These are phyloP conservation scores for Herpetomonas samuelpessoai DNA, from an alignment of 208 protist genomes.

Conservation along the genomic window DNA sequence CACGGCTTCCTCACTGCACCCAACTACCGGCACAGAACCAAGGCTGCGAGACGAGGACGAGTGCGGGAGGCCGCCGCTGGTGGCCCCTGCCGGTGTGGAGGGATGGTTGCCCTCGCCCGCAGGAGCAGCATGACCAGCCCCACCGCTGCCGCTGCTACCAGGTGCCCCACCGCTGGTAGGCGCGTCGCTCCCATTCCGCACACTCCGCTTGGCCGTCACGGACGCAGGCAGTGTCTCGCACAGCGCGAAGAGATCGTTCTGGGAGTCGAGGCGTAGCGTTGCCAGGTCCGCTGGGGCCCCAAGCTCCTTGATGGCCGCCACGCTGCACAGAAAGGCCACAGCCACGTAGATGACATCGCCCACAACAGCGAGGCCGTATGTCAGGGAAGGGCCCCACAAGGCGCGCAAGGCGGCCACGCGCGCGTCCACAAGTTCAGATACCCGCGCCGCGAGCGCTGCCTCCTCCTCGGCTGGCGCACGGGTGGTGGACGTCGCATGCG, in stretches of 20 bases:
- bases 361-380: constrained; percentile 40
- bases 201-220: neutral
- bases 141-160: neutral
- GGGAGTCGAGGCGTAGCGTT: constrained; percentile 50
- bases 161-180: neutral
- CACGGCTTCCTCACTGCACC: constrained; percentile 8
- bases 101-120: neutral
- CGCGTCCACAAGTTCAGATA: constrained; percentile 16
- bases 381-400: constrained; percentile 57
- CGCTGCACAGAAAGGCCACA: constrained; percentile 47
- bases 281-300: constrained; percentile 36
- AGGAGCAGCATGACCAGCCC: constrained; percentile 11
- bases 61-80: neutral
- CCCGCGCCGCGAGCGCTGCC: constrained; percentile 12
- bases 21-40: no score
- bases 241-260: constrained; percentile 42
- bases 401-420: constrained; percentile 30
- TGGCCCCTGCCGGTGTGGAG: neutral
- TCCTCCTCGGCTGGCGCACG: constrained; percentile 10
- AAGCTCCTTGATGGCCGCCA: constrained; percentile 36
- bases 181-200: neutral
- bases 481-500: constrained; percentile 5
- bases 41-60: no score
- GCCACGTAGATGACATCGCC: constrained; percentile 42
- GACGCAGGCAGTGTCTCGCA: constrained; percentile 11